Evolutionary conservation across 257 asterid genomes (phyloP).

Genomic region (Fraxinus americana): DNA sequence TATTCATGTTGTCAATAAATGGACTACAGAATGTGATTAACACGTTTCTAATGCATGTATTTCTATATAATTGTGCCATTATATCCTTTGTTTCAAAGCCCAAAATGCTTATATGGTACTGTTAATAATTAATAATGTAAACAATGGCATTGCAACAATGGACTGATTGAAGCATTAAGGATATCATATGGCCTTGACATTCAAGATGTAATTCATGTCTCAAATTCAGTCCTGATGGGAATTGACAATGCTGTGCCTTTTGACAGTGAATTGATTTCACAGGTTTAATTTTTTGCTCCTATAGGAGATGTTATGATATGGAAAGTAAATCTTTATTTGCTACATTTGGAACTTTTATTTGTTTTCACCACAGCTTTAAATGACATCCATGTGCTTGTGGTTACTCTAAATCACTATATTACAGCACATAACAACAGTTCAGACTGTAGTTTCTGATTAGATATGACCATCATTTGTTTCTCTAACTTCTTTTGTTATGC

Average conservation of each 20-base stretch:
- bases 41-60: not conserved
- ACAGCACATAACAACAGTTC: not conserved
- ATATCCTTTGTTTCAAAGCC: not conserved
- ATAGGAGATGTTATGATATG: not conserved
- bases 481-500: too few species aligned
- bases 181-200: not conserved
- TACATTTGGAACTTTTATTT: not conserved
- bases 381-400: not conserved
- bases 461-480: too few species aligned
- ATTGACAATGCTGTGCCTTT: not conserved
- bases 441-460: too few species aligned
- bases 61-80: not conserved
- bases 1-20: not conserved
- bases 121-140: not conserved
- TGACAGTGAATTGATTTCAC: constrained; percentile 1
- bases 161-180: constrained; percentile 17
- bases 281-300: not conserved
- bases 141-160: not conserved
- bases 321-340: not conserved
- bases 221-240: not conserved
- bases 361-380: not conserved
- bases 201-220: not conserved
- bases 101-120: too few species aligned
- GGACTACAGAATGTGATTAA: not conserved
- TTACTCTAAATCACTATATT: not conserved